Conservation (phyloP, 257 asterid species). For the Petunia secreta region DNA sequence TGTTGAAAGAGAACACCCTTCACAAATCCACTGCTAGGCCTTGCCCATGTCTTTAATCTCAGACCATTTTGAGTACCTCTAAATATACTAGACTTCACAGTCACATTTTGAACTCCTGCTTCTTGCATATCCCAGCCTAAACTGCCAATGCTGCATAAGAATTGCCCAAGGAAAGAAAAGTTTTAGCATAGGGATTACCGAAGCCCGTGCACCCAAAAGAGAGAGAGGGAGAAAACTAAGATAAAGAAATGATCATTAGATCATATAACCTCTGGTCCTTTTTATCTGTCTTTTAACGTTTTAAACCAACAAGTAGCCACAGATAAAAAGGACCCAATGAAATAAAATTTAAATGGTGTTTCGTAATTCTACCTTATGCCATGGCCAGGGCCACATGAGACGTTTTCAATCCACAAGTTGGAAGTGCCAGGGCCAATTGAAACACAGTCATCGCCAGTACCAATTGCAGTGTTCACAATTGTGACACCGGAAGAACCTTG, state of each 20-base stretch:
- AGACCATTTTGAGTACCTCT: not conserved
- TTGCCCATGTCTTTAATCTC: not conserved
- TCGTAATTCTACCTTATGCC: not conserved
- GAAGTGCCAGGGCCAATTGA: constrained; percentile 17
- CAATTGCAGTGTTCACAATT: not conserved
- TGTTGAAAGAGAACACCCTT: not conserved
- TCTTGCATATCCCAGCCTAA: not conserved
- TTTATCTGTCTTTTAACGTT: too few relatives aligned
- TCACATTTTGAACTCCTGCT: constrained; percentile 14
- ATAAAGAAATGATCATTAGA: not conserved
- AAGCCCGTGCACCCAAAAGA: not conserved
- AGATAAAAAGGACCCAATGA: too few relatives aligned
- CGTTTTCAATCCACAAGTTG: constrained; percentile 7
- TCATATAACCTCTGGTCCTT: too few relatives aligned
- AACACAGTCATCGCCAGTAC: not conserved
- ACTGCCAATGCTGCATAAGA: not conserved
- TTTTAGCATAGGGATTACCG: not conserved
- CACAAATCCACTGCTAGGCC: constrained; percentile 11
- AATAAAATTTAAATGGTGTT: too few relatives aligned
- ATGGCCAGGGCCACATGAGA: constrained; percentile 3
- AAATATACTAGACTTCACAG: not conserved
- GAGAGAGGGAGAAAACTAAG: not conserved
- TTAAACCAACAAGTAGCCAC: too few relatives aligned
- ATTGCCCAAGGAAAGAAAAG: not conserved
- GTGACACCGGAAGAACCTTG: constrained; percentile 9